phyloP scores from a whole-genome alignment of 2,329 filamentous ascomycete genomes.

The Metarhizium anisopliae region DNA sequence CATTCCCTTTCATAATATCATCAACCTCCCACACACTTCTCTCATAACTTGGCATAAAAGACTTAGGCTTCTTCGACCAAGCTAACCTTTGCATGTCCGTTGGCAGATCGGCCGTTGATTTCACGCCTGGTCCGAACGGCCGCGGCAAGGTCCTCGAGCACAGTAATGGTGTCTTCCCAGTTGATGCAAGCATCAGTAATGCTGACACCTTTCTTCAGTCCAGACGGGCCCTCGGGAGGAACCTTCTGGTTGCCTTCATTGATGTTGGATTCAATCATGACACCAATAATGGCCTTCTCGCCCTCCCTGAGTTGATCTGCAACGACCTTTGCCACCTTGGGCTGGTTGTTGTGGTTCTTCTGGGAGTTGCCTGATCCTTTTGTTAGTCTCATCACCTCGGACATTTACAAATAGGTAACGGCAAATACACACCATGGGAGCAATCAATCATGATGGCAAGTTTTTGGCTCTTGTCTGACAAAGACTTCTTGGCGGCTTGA shows the following conservation, averaged over 20 bases:
- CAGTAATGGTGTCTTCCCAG: slow-evolving; percentile 77
- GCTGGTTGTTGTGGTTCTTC: slow-evolving; percentile 97
- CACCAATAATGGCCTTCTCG: slow-evolving; percentile 81
- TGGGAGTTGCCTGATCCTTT: slow-evolving; percentile 69
- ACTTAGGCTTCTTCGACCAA: slow-evolving; percentile 41
- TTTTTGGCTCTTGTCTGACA: slow-evolving; percentile 75
- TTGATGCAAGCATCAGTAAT: slow-evolving; percentile 95
- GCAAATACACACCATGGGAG: slow-evolving; percentile 64
- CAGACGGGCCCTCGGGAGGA: slow-evolving; percentile 68
- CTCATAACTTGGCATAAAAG: neutral
- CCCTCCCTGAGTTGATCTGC: slow-evolving; percentile 80
- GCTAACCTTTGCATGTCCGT: slow-evolving; percentile 29
- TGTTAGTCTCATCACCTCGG: neutral
- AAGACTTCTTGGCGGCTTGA: slow-evolving; percentile 64
- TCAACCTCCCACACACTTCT: neutral
- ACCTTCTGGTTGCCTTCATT: slow-evolving; percentile 86
- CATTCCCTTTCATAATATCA: neutral
- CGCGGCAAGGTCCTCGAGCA: slow-evolving; percentile 78
- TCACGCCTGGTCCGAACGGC: slow-evolving; percentile 69
- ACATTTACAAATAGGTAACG: neutral
- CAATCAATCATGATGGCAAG: slow-evolving; percentile 97
- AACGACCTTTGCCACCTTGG: slow-evolving; percentile 59
- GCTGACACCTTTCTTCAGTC: slow-evolving; percentile 78
- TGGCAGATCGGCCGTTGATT: slow-evolving; percentile 28
- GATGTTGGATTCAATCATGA: slow-evolving; percentile 99